Evolutionary conservation across 345 rosid genomes (phyloP).

Genomic region (Aegle marmelos): DNA sequence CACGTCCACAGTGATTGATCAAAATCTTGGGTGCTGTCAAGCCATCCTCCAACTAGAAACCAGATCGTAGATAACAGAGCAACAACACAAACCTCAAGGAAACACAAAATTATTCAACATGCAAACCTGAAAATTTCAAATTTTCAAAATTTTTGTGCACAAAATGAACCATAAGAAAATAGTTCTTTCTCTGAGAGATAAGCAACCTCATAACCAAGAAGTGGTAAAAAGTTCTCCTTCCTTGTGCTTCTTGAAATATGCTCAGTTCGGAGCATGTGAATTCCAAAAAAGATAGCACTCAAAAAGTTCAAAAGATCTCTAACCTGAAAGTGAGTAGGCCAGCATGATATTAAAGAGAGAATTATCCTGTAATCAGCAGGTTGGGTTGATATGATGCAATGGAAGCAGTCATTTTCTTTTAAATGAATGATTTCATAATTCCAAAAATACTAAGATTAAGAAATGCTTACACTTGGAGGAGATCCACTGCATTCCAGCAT

Average conservation of each 20-base stretch:
- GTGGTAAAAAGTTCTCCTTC: slow-evolving; percentile 22
- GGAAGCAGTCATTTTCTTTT: background rate
- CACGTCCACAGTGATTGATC: slow-evolving; percentile 12
- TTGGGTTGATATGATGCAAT: background rate
- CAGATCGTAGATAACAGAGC: slow-evolving; percentile 24
- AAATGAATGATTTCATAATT: background rate
- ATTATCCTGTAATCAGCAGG: background rate
- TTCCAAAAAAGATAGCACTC: slow-evolving; percentile 28
- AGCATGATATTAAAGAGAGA: background rate
- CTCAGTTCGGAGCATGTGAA: slow-evolving; percentile 30
- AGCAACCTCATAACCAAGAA: slow-evolving; percentile 25
- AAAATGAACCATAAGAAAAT: background rate
- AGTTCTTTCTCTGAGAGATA: background rate
- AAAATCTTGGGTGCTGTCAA: slow-evolving; percentile 5
- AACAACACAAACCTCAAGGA: slow-evolving; percentile 21
- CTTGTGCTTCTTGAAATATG: slow-evolving; percentile 21
- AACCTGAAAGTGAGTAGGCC: slow-evolving; percentile 4
- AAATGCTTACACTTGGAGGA: slow-evolving; percentile 22
- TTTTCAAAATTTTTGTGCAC: background rate
- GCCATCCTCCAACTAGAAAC: slow-evolving; percentile 20
- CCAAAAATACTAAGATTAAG: background rate
- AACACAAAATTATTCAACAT: background rate
- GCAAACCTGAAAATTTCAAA: background rate
- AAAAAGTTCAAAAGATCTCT: slow-evolving; percentile 31
- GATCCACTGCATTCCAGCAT: slow-evolving; percentile 31